Evolutionary conservation across 805 yeast genomes (phyloP).

Genomic region (Myxozyma neotropica): DNA sequence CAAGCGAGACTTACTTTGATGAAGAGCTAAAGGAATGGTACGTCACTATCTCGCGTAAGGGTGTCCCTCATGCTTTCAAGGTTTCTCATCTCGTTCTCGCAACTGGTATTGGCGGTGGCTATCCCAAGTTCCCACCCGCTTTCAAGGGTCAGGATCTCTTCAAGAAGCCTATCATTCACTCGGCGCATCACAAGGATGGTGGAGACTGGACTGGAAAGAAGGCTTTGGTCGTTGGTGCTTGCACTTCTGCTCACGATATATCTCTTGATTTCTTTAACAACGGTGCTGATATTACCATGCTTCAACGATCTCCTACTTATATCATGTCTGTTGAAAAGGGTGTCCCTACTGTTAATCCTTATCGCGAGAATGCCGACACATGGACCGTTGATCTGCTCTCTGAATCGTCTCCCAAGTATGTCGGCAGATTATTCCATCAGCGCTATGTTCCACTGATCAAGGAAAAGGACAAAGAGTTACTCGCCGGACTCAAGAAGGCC

Average conservation of each 20-base stretch:
- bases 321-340: slow-evolving; percentile 47
- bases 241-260: slow-evolving; percentile 53
- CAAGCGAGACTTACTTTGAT: slow-evolving; percentile 42
- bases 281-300: slow-evolving; percentile 49
- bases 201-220: slow-evolving; percentile 48
- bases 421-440: slow-evolving; percentile 46
- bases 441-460: slow-evolving; percentile 40
- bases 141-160: slow-evolving; percentile 47
- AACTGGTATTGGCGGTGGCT: slow-evolving; percentile 52
- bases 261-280: slow-evolving; percentile 51
- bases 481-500: slow-evolving; percentile 42
- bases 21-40: slow-evolving; percentile 42
- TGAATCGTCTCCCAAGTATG: slow-evolving; percentile 44
- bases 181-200: slow-evolving; percentile 50
- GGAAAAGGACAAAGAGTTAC: slow-evolving; percentile 41
- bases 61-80: slow-evolving; percentile 23
- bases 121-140: slow-evolving; percentile 48
- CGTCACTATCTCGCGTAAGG: slow-evolving; percentile 41
- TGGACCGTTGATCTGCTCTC: slow-evolving; percentile 48
- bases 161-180: slow-evolving; percentile 48
- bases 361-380: slow-evolving; percentile 43
- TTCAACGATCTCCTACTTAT: slow-evolving; percentile 52
- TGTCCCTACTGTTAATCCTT: slow-evolving; percentile 33
- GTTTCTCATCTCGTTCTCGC: slow-evolving; percentile 48
- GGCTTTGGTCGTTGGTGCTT: slow-evolving; percentile 51